phyloP scores from a whole-genome alignment of 495 filamentous ascomycete genomes.

The Podospora fimiseda region DNA sequence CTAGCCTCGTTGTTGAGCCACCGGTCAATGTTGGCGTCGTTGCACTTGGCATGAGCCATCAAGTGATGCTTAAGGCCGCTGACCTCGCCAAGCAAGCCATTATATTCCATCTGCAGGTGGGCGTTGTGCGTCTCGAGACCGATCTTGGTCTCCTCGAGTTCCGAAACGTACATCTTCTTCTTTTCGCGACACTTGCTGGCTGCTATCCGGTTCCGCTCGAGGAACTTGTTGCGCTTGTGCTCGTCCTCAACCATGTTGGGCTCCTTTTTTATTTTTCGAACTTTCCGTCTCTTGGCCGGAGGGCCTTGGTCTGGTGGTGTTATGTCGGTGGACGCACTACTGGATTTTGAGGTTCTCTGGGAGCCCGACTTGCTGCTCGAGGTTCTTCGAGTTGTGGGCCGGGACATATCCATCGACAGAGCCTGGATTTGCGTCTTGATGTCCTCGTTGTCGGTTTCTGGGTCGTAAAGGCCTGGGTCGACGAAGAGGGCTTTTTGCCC shows the following conservation, averaged over 20 bases:
- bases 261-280: slow-evolving; percentile 12
- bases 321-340: slow-evolving; percentile 18
- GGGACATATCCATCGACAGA: slow-evolving; percentile 12
- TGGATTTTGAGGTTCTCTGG: slow-evolving; percentile 17
- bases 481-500: slow-evolving; percentile 20
- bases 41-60: slow-evolving; percentile 54
- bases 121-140: slow-evolving; percentile 32
- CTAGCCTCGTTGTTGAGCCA: slow-evolving; percentile 43
- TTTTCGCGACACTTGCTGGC: slow-evolving; percentile 84
- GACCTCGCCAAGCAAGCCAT: slow-evolving; percentile 41
- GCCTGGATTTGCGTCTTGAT: slow-evolving; percentile 18
- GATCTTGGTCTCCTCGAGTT: slow-evolving; percentile 47
- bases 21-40: slow-evolving; percentile 42
- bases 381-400: slow-evolving; percentile 17
- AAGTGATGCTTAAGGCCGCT: slow-evolving; percentile 51
- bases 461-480: slow-evolving; percentile 21
- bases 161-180: slow-evolving; percentile 69
- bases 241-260: slow-evolving; percentile 15
- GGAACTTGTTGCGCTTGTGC: slow-evolving; percentile 43
- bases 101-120: slow-evolving; percentile 33
- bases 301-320: slow-evolving; percentile 20
- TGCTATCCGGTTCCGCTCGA: slow-evolving; percentile 77
- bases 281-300: slow-evolving; percentile 15
- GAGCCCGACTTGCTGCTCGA: slow-evolving; percentile 22
- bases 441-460: slow-evolving; percentile 14